phyloP scores from a whole-genome alignment of 2,329 filamentous ascomycete species.

The Fusarium sororula region DNA sequence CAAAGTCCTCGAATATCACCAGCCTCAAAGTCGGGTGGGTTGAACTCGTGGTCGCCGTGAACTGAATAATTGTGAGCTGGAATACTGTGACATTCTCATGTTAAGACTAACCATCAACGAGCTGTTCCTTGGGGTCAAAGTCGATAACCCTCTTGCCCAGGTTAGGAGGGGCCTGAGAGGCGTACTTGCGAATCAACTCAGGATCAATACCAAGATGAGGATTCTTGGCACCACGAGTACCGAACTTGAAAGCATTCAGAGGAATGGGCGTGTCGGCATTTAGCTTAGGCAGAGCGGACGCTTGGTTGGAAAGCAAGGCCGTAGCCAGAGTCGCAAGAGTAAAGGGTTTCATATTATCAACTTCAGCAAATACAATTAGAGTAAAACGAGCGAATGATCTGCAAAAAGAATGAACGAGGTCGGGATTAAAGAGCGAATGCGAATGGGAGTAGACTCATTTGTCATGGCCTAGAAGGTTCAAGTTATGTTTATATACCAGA shows the following conservation, averaged over 20 bases:
- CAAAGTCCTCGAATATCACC: conserved; percentile 33
- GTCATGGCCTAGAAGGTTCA: conserved; percentile 5
- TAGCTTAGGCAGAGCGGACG: conserved; percentile 8
- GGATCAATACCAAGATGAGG: conserved; percentile 27
- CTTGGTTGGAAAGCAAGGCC: conserved; percentile 21
- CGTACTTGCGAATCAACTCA: conserved; percentile 29
- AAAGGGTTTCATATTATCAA: conserved; percentile 22
- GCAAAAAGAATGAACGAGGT: neutral
- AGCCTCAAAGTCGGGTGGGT: conserved; percentile 15
- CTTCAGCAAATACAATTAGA: neutral
- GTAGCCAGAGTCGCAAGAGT: conserved; percentile 12
- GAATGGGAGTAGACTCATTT: conserved; percentile 26
- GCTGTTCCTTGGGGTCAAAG: conserved; percentile 25
- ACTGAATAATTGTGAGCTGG: neutral
- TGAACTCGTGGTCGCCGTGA: conserved; percentile 27
- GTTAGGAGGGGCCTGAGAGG: conserved; percentile 15
- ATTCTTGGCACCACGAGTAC: neutral
- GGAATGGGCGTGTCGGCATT: conserved; percentile 20
- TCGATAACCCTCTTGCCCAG: conserved; percentile 16
- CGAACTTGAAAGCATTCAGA: conserved; percentile 26
- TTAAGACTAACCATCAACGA: conserved; percentile 12
- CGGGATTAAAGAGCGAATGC: conserved; percentile 15
- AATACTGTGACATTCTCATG: rapidly evolving
- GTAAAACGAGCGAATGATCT: conserved; percentile 9
- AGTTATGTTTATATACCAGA: conserved; percentile 12